Percentiles rank a stretch among this genome's conserved stretches.
Evolutionary conservation across 2,329 filamentous ascomycete species (phyloP).

Genomic region (Helicocarpus griseus): DNA sequence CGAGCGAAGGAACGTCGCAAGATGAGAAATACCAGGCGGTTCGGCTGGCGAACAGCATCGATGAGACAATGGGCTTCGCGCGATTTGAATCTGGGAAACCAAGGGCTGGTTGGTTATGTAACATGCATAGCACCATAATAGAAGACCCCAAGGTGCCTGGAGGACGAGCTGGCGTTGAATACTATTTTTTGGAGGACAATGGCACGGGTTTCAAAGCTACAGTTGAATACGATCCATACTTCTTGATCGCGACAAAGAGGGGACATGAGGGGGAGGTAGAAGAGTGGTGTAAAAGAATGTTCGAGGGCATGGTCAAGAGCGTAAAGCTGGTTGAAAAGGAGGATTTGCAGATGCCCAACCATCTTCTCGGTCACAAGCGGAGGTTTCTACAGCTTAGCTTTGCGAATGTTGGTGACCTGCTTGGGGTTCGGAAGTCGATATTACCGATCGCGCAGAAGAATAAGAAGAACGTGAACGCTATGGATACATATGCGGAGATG

Average conservation of each 20-base stretch:
- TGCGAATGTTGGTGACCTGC: conserved; percentile 73
- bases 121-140: conserved; percentile 81
- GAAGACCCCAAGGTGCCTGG: conserved; percentile 75
- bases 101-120: conserved; percentile 86
- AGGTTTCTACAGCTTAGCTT: conserved; percentile 84
- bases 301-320: conserved; percentile 70
- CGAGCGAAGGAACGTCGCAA: conserved; percentile 76
- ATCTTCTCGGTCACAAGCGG: conserved; percentile 79
- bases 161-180: conserved; percentile 84
- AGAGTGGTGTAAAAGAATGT: conserved; percentile 78
- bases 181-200: conserved; percentile 91
- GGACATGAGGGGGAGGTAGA: conserved; percentile 88
- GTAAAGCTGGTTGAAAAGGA: conserved; percentile 78
- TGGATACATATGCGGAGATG: conserved; percentile 97
- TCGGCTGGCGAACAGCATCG: conserved; percentile 74
- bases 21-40: conserved; percentile 88
- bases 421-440: conserved; percentile 74
- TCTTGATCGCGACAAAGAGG: conserved; percentile 80
- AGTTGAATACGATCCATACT: conserved; percentile 93
- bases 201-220: conserved; percentile 90
- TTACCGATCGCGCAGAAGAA: conserved; percentile 93
- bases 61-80: conserved; percentile 88
- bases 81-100: conserved; percentile 83
- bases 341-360: conserved; percentile 89
- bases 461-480: conserved; percentile 88